These are phyloP conservation scores for Glaciozyma antarctica DNA, from an alignment of 768 basidiomycete species.

Conservation along the genomic window DNA sequence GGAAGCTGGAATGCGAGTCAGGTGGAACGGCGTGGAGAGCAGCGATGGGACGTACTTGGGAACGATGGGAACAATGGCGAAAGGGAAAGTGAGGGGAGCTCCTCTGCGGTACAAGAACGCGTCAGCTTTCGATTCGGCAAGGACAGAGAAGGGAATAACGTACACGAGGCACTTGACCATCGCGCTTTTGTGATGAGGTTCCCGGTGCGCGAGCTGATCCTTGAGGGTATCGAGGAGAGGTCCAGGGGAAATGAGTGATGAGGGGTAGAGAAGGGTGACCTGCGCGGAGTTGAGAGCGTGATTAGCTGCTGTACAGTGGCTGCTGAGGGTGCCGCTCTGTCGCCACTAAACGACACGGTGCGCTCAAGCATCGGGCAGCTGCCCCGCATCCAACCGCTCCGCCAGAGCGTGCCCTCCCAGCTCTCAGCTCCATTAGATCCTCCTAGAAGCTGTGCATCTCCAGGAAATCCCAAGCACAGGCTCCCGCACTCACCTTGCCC, in stretches of 20 bases:
- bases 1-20: constrained; percentile 16
- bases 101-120: constrained; percentile 8
- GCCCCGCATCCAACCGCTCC: too few species aligned
- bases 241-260: neutral
- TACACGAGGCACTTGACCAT: constrained; percentile 20
- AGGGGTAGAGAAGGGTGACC: constrained; percentile 33
- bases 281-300: constrained; percentile 5
- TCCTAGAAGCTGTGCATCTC: neutral
- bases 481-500: neutral
- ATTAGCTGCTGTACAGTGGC: neutral
- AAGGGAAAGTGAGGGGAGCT: constrained; percentile 39
- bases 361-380: too few species aligned
- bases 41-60: constrained; percentile 35
- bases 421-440: too few species aligned
- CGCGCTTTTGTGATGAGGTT: constrained; percentile 14
- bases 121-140: neutral
- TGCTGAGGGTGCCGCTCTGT: neutral
- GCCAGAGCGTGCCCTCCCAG: too few species aligned
- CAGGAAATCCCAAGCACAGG: neutral
- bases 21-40: neutral
- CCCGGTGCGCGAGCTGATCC: constrained; percentile 12
- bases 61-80: constrained; percentile 40
- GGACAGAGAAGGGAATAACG: neutral
- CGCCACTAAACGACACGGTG: too few species aligned
- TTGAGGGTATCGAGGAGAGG: constrained; percentile 9